A percentile compares a stretch with the other conserved stretches of the same genome.
Evolutionary conservation across 768 basidiomycete species (phyloP).

Genomic region (Ramaria sp.): DNA sequence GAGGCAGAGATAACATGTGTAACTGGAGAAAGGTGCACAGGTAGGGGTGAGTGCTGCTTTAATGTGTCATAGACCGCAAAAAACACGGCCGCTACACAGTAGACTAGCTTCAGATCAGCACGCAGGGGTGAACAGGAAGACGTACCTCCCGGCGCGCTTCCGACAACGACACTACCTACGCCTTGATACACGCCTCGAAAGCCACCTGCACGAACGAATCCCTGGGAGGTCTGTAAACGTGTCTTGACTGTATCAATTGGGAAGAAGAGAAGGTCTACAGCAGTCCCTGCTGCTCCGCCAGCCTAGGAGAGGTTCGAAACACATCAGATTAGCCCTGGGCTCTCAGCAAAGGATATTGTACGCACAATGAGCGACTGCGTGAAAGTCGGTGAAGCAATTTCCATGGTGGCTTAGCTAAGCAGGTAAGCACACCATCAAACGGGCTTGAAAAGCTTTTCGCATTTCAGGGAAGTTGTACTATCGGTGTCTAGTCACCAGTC

Average conservation of each 20-base stretch:
- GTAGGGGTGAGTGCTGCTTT: slow-evolving; percentile 62
- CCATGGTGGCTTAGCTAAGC: too few species aligned
- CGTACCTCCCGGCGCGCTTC: slow-evolving; percentile 89
- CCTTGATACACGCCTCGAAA: slow-evolving; percentile 89
- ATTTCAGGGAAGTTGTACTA: too few species aligned
- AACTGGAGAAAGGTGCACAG: slow-evolving; percentile 46
- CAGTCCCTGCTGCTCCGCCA: slow-evolving; percentile 83
- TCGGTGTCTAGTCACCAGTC: too few species aligned
- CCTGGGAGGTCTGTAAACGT: slow-evolving; percentile 79
- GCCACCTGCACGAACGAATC: slow-evolving; percentile 78
- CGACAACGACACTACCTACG: slow-evolving; percentile 86
- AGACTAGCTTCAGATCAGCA: slow-evolving; percentile 7
- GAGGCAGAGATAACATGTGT: slow-evolving; percentile 42
- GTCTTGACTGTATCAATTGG: slow-evolving; percentile 97
- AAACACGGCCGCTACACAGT: slow-evolving; percentile 71
- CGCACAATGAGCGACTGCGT: too few species aligned
- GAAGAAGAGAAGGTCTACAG: slow-evolving; percentile 93
- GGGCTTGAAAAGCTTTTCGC: too few species aligned
- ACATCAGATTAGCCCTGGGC: too few species aligned
- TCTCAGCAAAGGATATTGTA: too few species aligned
- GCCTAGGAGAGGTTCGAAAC: slow-evolving; percentile 37
- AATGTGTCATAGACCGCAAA: slow-evolving; percentile 90
- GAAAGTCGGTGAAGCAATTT: too few species aligned
- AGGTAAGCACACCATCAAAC: too few species aligned
- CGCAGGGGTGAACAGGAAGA: not conserved